Conservation (phyloP, 225 moss, liverwort and hornwort species). For the Straminergon stramineum region DNA sequence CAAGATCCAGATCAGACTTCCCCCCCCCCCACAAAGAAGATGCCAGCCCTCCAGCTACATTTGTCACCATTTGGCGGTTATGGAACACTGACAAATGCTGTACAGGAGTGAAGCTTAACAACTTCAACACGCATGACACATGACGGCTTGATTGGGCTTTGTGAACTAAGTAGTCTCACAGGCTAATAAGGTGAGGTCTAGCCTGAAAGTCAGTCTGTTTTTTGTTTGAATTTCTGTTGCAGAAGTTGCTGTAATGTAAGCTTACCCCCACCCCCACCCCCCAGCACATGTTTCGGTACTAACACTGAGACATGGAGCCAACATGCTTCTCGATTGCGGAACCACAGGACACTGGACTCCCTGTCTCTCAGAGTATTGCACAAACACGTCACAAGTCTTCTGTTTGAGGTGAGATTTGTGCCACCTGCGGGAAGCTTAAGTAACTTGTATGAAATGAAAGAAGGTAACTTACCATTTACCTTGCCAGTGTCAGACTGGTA, state of each 20-base stretch:
- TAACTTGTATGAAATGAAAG: fast-evolving
- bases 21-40: background rate
- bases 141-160: background rate
- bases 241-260: too few species aligned
- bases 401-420: background rate
- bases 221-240: background rate
- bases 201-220: background rate
- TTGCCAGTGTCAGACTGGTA: background rate
- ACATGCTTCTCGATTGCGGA: background rate
- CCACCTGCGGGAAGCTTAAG: background rate
- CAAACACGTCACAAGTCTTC: background rate
- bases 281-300: background rate
- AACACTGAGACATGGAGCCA: background rate
- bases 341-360: background rate
- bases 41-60: background rate
- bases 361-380: background rate
- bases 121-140: background rate
- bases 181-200: background rate
- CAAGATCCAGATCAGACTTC: background rate
- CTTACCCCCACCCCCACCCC: too few species aligned
- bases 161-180: background rate
- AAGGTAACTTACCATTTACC: background rate
- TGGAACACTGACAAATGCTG: background rate
- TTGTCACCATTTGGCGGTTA: background rate
- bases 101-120: background rate